Evolutionary conservation across 2,329 filamentous ascomycete species (phyloP).

Genomic region (Diplodia scrobiculata): DNA sequence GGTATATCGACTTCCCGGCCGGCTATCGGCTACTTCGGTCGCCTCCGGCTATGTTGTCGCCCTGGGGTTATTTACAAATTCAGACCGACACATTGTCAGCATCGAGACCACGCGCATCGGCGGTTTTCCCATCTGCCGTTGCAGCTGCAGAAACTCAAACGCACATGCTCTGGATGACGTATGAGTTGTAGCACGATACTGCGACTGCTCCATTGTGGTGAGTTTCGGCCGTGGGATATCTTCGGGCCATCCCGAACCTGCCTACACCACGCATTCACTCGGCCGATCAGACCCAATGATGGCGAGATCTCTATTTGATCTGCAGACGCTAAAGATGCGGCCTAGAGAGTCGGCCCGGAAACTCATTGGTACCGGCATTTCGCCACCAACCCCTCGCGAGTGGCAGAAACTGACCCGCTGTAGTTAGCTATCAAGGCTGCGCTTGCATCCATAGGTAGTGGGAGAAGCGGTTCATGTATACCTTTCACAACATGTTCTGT

Average conservation of each 20-base stretch:
- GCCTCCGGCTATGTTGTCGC: neutral
- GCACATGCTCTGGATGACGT: neutral
- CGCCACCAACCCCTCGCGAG: too few species aligned
- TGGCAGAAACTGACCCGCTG: too few species aligned
- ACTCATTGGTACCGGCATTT: neutral
- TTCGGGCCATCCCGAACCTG: neutral
- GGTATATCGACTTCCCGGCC: neutral
- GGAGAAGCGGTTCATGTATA: too few species aligned
- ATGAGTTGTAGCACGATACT: neutral
- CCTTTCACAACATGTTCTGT: too few species aligned
- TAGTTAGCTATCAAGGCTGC: too few species aligned
- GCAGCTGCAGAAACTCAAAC: neutral
- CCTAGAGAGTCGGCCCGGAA: neutral
- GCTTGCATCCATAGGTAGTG: too few species aligned
- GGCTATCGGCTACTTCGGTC: neutral
- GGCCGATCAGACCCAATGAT: neutral
- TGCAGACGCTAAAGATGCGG: neutral
- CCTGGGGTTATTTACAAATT: neutral
- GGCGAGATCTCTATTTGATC: neutral
- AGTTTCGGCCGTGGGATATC: constrained; percentile 14
- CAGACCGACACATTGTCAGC: neutral
- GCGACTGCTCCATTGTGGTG: neutral
- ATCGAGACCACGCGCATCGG: neutral
- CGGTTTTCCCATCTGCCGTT: neutral
- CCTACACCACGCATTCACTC: neutral